A percentile compares a stretch with the other conserved stretches of the same genome.
Evolutionary conservation across 129 eudicot genomes (phyloP).

Genomic region (Silybum marianum): DNA sequence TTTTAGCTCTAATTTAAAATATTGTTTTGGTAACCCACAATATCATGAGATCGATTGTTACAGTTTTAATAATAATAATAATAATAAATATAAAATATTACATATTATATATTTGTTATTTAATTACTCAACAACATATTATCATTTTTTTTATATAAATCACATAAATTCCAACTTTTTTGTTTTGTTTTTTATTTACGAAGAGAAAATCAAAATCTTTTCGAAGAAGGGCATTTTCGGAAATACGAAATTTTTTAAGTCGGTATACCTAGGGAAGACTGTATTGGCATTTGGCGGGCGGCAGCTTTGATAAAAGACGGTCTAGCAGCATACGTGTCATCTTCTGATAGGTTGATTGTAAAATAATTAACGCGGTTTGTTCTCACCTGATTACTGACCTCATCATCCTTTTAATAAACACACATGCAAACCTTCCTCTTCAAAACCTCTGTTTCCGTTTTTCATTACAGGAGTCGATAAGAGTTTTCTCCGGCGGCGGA

Average conservation of each 20-base stretch:
- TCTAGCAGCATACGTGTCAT: not conserved
- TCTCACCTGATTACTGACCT: conserved; percentile 15
- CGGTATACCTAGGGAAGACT: conserved; percentile 8
- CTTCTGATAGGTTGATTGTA: not conserved
- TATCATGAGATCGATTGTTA: too few relatives aligned
- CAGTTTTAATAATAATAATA: too few relatives aligned
- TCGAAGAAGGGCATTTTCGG: not conserved
- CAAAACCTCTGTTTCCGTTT: conserved; percentile 16
- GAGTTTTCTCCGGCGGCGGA: conserved; percentile 27
- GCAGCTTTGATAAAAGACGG: not conserved
- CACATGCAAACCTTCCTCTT: conserved; percentile 30
- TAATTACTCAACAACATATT: too few relatives aligned
- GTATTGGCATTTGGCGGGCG: not conserved
- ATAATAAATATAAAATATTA: too few relatives aligned
- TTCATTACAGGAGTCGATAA: not conserved
- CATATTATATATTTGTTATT: too few relatives aligned
- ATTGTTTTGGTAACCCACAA: too few relatives aligned
- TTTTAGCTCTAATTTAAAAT: too few relatives aligned
- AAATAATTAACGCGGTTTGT: not conserved
- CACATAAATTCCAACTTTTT: not conserved
- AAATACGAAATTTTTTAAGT: not conserved
- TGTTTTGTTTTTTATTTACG: not conserved
- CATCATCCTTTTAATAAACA: conserved; percentile 13
- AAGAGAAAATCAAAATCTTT: conserved; percentile 10
- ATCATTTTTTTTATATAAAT: not conserved